phyloP scores from a whole-genome alignment of 208 protist genomes.

The Trypanosoma rangeli region DNA sequence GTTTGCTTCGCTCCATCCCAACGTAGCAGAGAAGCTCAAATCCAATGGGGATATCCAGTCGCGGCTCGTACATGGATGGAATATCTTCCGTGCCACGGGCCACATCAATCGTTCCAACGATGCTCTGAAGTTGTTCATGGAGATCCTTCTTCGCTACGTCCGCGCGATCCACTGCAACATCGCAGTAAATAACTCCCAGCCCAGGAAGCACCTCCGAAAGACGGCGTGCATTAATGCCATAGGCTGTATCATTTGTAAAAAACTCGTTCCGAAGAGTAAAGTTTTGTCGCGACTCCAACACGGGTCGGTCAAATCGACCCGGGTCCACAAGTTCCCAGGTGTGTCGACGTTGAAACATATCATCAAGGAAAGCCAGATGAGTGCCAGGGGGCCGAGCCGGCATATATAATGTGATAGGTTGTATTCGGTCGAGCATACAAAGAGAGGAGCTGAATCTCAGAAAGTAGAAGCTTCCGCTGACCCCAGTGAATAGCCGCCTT shows the following conservation, averaged over 20 bases:
- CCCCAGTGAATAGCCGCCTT: constrained; percentile 96
- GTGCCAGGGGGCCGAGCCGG: constrained; percentile 94
- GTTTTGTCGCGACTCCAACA: constrained; percentile 58
- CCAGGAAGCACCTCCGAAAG: constrained; percentile 59
- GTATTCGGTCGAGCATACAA: constrained; percentile 65
- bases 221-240: constrained; percentile 84
- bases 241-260: constrained; percentile 94
- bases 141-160: constrained; percentile 46
- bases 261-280: constrained; percentile 92
- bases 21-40: constrained; percentile 75
- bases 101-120: constrained; percentile 82
- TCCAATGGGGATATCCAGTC: constrained; percentile 54
- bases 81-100: constrained; percentile 87
- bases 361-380: constrained; percentile 90
- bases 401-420: constrained; percentile 94
- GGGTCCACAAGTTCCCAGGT: constrained; percentile 95
- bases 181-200: constrained; percentile 58
- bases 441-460: constrained; percentile 94
- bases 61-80: constrained; percentile 85
- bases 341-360: constrained; percentile 81
- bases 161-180: constrained; percentile 44
- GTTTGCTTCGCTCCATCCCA: constrained; percentile 69
- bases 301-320: constrained; percentile 80
- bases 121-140: constrained; percentile 62
- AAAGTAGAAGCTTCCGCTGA: constrained; percentile 95